Base-by-base conservation (phyloP, 495 filamentous ascomycete genomes). In the Chaetomium fimeti region DNA sequence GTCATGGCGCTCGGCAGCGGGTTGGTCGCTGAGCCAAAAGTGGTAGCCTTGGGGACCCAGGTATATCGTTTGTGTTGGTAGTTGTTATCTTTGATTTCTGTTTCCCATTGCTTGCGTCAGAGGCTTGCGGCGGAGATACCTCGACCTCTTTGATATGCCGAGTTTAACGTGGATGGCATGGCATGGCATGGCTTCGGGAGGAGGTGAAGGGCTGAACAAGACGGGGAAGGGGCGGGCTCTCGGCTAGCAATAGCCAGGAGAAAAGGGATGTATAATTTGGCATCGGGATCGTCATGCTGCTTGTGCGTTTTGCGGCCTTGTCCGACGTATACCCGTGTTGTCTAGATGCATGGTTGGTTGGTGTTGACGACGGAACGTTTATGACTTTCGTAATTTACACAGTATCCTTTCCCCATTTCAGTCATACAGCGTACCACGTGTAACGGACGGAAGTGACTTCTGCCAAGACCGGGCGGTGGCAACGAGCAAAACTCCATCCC, bases 391-490 rank as follows among this genome's bases (percentile, higher is more conserved):
- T 43, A 43, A 43, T 11, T 43, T 43, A 15, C 40, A 43, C 32
- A 4, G 32, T 4, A 15, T 43, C 3, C 15, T 3, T 11, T 6
- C 40, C 15, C 40, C 15, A 16, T 18, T 2, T 43, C 40, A 11
- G 8, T 9, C 6, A 36, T 36, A 36, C 32, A 36, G 6, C 3
- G 32, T 36, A 36, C 8, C 8, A n/a, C n/a, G 32, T 36, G 12
- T 36, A 11, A 6, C 8, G 1, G 43, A 5, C 43, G 16, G 5
- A 47, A 47, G 11, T 47, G 5, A 18, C 43, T 18, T 18, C 52
- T 38, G 16, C 29, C 27, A 6, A 12, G 13, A 15, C 40, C 58
- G 48, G 53, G 61, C 61, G 61, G 61, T 63, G 61, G 61, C 61
- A 20, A 57, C n/a, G 3, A 43, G 61, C 61, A 63, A 27, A 63